Percentiles rank a stretch among this genome's conserved stretches.
Conservation (phyloP, 345 rosid species). For the Lumnitzera littorea region DNA sequence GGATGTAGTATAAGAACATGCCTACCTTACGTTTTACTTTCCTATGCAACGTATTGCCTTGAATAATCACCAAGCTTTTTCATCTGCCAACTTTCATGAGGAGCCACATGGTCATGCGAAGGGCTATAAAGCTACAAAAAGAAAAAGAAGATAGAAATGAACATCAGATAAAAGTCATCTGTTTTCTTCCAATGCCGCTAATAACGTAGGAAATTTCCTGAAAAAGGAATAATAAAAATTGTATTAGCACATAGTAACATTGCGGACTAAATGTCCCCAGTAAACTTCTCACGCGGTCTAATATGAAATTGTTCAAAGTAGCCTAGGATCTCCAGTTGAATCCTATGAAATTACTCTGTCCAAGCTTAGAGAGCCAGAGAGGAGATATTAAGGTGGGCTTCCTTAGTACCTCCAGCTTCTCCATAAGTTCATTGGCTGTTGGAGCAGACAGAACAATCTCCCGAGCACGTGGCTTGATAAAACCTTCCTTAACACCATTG, state of each 20-base stretch:
- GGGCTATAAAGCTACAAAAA: conserved; percentile 61
- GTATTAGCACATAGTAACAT: no score
- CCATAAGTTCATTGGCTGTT: conserved; percentile 77
- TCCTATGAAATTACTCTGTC: no score
- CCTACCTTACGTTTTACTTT: conserved; percentile 20
- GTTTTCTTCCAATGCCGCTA: no score
- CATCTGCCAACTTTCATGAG: conserved; percentile 91
- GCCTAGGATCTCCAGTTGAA: no score
- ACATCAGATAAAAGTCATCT: neutral
- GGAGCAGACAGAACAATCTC: conserved; percentile 77
- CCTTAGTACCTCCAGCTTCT: conserved; percentile 78
- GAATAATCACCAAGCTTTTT: conserved; percentile 56
- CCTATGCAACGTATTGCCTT: conserved; percentile 29
- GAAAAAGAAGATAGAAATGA: neutral
- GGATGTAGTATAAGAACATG: conserved; percentile 15
- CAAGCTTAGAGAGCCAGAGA: no score
- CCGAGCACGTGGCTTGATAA: conserved; percentile 82
- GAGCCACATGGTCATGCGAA: conserved; percentile 63
- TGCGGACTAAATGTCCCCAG: no score
- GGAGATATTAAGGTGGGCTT: neutral
- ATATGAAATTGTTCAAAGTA: no score
- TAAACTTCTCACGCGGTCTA: no score
- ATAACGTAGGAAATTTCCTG: no score
- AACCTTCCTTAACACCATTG: conserved; percentile 90
- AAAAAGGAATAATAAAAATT: no score